Evolutionary conservation across 176 grass and related monocot species (phyloP).

Genomic region (Oryza longistaminata): DNA sequence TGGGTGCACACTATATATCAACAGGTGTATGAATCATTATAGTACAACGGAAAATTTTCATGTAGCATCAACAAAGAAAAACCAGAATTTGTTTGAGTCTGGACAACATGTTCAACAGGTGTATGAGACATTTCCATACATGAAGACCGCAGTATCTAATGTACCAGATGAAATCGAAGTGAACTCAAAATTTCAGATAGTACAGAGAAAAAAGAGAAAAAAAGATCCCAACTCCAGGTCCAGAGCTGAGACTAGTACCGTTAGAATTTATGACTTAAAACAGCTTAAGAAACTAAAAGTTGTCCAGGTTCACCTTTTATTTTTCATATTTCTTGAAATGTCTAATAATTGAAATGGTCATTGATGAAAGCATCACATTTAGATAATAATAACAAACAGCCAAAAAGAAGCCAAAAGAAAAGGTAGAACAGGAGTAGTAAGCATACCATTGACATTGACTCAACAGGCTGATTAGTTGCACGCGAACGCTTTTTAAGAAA

Average conservation of each 20-base stretch:
- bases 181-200: not conserved
- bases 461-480: slow-evolving; percentile 74
- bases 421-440: slow-evolving; percentile 25
- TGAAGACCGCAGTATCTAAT: not conserved
- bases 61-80: slow-evolving; percentile 13
- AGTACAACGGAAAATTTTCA: slow-evolving; percentile 1
- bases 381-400: not conserved
- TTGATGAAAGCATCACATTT: slow-evolving; percentile 27
- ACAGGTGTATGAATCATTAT: not conserved
- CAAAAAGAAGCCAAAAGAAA: slow-evolving; percentile 32
- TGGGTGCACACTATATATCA: not conserved
- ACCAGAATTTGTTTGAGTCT: not conserved
- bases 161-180: slow-evolving; percentile 20
- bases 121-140: slow-evolving; percentile 12
- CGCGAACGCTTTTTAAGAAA: slow-evolving; percentile 98
- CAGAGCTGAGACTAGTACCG: slow-evolving; percentile 7
- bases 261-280: slow-evolving; percentile 25
- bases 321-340: slow-evolving; percentile 12
- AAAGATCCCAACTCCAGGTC: not conserved
- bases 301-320: slow-evolving; percentile 18
- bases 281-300: slow-evolving; percentile 23
- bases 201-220: not conserved
- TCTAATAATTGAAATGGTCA: slow-evolving; percentile 10
- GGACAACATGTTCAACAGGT: slow-evolving; percentile 2
- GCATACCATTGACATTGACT: slow-evolving; percentile 97